Evolutionary conservation across 2,329 filamentous ascomycete genomes (phyloP).

Genomic region (Calonectria leucothoes): DNA sequence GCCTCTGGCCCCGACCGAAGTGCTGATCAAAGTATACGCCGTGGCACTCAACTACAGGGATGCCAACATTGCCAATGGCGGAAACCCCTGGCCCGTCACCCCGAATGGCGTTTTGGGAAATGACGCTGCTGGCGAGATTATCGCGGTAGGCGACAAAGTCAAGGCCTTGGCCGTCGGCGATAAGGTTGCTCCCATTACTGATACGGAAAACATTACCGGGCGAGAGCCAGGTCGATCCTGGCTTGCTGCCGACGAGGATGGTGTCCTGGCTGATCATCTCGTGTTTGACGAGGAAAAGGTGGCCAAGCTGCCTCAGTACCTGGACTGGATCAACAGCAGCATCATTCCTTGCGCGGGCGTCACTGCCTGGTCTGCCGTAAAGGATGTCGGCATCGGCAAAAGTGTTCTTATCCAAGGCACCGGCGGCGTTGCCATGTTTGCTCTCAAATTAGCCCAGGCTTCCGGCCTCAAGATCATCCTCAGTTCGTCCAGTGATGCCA

Average conservation of each 20-base stretch:
- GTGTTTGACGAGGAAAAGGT: slow-evolving; percentile 53
- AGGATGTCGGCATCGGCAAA: slow-evolving; percentile 50
- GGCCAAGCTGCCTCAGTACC: slow-evolving; percentile 49
- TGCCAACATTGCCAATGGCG: slow-evolving; percentile 50
- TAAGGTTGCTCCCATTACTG: slow-evolving; percentile 51
- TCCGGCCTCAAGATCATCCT: slow-evolving; percentile 63
- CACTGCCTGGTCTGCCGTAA: slow-evolving; percentile 58
- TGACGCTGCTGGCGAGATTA: slow-evolving; percentile 55
- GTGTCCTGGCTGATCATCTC: slow-evolving; percentile 54
- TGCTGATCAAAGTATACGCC: slow-evolving; percentile 47
- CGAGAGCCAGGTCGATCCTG: slow-evolving; percentile 51
- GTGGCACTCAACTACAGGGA: slow-evolving; percentile 50
- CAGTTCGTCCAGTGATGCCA: slow-evolving; percentile 63
- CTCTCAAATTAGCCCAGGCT: slow-evolving; percentile 59
- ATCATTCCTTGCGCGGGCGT: slow-evolving; percentile 57
- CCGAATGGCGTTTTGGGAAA: slow-evolving; percentile 47
- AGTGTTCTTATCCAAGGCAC: slow-evolving; percentile 60
- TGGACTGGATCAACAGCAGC: slow-evolving; percentile 50
- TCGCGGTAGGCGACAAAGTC: slow-evolving; percentile 51
- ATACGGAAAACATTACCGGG: slow-evolving; percentile 53
- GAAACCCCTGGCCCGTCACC: slow-evolving; percentile 55
- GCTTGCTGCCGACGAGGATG: slow-evolving; percentile 58
- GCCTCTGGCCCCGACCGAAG: slow-evolving; percentile 44
- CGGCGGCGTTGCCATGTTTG: slow-evolving; percentile 52
- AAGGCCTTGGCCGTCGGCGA: slow-evolving; percentile 47